Evolutionary conservation across 495 filamentous ascomycete species (phyloP), one percentile per base, ranked within the genome.

Genomic region (Trichoderma gamsii): DNA sequence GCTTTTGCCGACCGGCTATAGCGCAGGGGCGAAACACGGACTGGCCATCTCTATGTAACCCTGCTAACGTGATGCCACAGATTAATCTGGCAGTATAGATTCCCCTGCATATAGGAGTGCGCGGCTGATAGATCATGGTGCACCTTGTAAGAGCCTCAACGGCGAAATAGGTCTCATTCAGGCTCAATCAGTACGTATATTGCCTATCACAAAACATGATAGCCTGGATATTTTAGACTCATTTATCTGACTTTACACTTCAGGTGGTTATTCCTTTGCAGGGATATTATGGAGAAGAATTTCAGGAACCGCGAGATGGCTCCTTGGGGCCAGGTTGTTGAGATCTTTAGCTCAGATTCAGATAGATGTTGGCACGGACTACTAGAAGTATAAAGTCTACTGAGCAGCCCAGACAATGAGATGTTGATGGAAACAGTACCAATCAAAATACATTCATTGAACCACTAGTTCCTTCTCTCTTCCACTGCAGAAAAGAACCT

Each of bases 1-100:
- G 27, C 2, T 61, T 61, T 61, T 61, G 27, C 56, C 56, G 56
- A 61, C 56, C 56, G 56, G 56, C n/a, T 61, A 61, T 61, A 61
- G 15, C 6, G 56, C 49, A 52, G 21, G 49, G 16, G 49, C 49
- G 23, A 15, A 61, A n/a, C 32, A n/a, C 29, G 12, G 18, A 9
- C n/a, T 4, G 49, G 21, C 18, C 44, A 1, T 52, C 2, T 1
- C 18, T 52, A 15, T 16, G 15, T 49, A 49, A 21, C 49, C n/a
- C 8, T 23, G 18, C n/a, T 52, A 16, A 18, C 18, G n/a, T 23
- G n/a, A 52, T 21, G n/a, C 35, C 8, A 7, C 5, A 52, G 15
- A 23, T 21, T 52, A 23, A 52, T 27, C 11, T 61, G 21, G 44
- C 4, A 61, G 25, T 25, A 61, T 21, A 32, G 15, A 61, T 29